Percentiles rank a stretch among this genome's conserved stretches.
Evolutionary conservation across 2,329 filamentous ascomycete genomes (phyloP).

Genomic region (Phialophora chinensis): DNA sequence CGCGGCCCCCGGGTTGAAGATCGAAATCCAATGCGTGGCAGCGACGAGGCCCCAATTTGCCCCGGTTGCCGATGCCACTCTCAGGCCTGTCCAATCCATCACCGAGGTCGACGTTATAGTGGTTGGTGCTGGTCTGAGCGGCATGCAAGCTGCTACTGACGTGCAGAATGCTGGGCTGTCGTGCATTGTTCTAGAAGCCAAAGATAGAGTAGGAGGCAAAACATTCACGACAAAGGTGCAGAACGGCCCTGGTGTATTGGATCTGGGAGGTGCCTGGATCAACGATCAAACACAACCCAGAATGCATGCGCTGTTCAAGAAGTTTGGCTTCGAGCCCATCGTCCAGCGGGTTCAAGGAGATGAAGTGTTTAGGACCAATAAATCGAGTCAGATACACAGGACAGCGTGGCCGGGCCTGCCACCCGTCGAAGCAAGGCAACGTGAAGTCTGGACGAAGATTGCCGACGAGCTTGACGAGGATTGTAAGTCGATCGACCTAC

Average conservation of each 20-base stretch:
- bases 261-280: slow-evolving; percentile 65
- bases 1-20: background rate
- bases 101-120: slow-evolving; percentile 43
- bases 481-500: slow-evolving; percentile 20
- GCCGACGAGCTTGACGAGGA: slow-evolving; percentile 23
- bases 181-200: slow-evolving; percentile 48
- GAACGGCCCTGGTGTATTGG: slow-evolving; percentile 44
- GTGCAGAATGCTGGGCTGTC: slow-evolving; percentile 43
- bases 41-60: background rate
- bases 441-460: slow-evolving; percentile 27
- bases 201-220: slow-evolving; percentile 52
- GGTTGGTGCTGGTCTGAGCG: slow-evolving; percentile 48
- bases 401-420: too few species aligned
- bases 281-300: slow-evolving; percentile 60
- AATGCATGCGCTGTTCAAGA: slow-evolving; percentile 46
- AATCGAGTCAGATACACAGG: too few species aligned
- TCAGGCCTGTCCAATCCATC: slow-evolving; percentile 63
- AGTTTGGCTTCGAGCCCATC: slow-evolving; percentile 50
- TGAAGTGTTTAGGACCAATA: slow-evolving; percentile 42
- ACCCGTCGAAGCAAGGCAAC: slow-evolving; percentile 2
- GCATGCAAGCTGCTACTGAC: slow-evolving; percentile 46
- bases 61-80: slow-evolving; percentile 50
- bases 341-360: slow-evolving; percentile 56
- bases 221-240: slow-evolving; percentile 41
- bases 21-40: background rate